A percentile compares a stretch with the other conserved stretches of the same genome.
These are phyloP conservation scores for Mycena metata DNA, from an alignment of 768 basidiomycete species.

Conservation along the genomic window DNA sequence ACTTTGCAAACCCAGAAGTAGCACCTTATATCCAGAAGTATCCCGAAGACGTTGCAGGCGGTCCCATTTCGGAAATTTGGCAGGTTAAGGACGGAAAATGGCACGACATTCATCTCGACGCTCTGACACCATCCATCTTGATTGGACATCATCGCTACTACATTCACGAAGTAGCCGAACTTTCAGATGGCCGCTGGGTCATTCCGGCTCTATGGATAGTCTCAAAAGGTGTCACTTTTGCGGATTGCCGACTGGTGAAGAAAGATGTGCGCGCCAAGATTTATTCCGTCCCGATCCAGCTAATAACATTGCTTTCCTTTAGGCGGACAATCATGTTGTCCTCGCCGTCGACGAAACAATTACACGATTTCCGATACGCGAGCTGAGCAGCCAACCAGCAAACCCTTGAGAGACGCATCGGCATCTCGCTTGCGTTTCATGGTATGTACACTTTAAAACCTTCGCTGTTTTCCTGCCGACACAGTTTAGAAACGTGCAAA, in stretches of 20 bases:
- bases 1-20: slow-evolving; percentile 49
- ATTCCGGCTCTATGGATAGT: slow-evolving; percentile 21
- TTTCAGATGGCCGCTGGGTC: neutral
- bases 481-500: neutral
- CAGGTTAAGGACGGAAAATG: slow-evolving; percentile 46
- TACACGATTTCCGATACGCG: neutral
- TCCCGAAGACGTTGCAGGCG: slow-evolving; percentile 44
- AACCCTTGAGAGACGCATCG: neutral
- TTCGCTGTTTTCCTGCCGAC: neutral
- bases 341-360: neutral
- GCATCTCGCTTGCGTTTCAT: too few species aligned
- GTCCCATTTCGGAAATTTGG: slow-evolving; percentile 48
- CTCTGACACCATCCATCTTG: slow-evolving; percentile 43
- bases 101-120: slow-evolving; percentile 38
- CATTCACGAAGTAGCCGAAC: slow-evolving; percentile 12
- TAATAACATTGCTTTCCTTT: too few species aligned
- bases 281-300: neutral
- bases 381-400: slow-evolving; percentile 2
- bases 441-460: too few species aligned
- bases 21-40: slow-evolving; percentile 45
- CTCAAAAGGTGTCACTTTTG: neutral
- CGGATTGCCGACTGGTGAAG: slow-evolving; percentile 3
- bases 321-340: neutral
- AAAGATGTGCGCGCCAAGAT: neutral
- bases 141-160: slow-evolving; percentile 42